phyloP scores from a whole-genome alignment of 2,329 filamentous ascomycete species.

The Cadophora sp. region DNA sequence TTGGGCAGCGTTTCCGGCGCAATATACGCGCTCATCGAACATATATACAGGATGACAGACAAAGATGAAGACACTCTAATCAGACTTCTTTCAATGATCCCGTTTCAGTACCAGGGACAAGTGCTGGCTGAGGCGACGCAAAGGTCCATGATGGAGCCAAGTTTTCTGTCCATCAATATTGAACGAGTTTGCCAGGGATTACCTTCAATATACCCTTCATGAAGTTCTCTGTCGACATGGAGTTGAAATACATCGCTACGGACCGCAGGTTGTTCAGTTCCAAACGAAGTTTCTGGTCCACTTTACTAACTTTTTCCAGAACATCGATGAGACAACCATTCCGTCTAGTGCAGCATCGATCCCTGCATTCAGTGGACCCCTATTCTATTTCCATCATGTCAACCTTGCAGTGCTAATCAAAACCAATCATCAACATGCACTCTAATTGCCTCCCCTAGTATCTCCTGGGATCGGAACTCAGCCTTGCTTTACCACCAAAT shows the following conservation, averaged over 20 bases:
- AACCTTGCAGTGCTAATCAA: constrained; percentile 1
- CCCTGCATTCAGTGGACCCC: constrained; percentile 2
- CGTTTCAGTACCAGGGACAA: not conserved
- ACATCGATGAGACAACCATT: constrained; percentile 14
- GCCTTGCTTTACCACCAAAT: constrained; percentile 2
- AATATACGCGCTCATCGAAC: constrained; percentile 1
- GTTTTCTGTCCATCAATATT: not conserved
- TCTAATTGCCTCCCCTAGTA: not conserved
- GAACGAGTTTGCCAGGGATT: not conserved
- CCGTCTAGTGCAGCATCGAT: not conserved
- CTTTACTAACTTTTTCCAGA: constrained; percentile 29
- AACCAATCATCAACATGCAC: not conserved
- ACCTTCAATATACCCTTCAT: not conserved
- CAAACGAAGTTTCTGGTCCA: not conserved
- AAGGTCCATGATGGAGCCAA: not conserved
- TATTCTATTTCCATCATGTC: not conserved
- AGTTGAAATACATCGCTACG: not conserved
- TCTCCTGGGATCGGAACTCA: not conserved
- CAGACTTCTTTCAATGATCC: not conserved
- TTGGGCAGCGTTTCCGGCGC: not conserved
- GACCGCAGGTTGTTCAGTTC: not conserved
- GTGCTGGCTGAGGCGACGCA: not conserved
- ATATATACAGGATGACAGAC: not conserved
- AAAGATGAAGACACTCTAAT: not conserved
- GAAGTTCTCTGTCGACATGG: not conserved